Evolutionary conservation across 2,329 filamentous ascomycete genomes (phyloP).

Genomic region (Paracorniculantispora psalliotae): DNA sequence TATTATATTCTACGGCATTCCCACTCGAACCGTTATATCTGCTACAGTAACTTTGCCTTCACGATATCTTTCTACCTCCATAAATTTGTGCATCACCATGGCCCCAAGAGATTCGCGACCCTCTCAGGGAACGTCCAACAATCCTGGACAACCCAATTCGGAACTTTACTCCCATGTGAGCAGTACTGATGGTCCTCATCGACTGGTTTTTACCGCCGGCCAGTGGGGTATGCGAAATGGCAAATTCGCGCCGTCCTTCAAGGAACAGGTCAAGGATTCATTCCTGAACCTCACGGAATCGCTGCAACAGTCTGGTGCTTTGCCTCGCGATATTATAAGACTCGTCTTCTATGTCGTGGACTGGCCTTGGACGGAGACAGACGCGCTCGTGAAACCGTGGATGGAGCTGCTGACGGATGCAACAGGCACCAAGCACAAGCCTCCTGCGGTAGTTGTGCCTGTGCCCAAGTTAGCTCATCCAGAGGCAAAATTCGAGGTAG

Average conservation of each 20-base stretch:
- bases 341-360: background rate
- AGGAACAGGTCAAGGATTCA: background rate
- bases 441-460: background rate
- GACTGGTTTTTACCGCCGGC: background rate
- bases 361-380: background rate
- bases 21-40: too few relatives aligned
- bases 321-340: background rate
- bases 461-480: background rate
- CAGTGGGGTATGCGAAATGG: background rate
- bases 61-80: background rate
- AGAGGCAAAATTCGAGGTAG: background rate
- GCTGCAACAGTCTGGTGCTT: too few relatives aligned
- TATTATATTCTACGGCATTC: too few relatives aligned
- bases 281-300: too few relatives aligned
- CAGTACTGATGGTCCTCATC: background rate
- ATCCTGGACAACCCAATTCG: background rate
- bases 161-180: background rate
- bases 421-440: background rate
- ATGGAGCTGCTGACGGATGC: background rate
- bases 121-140: background rate
- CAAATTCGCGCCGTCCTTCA: background rate
- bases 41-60: too few relatives aligned
- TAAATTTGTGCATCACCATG: background rate
- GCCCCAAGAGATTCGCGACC: background rate
- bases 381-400: background rate